Evolutionary conservation across 2,329 filamentous ascomycete species (phyloP), one percentile per base, ranked within the genome.

Genomic region (Rutstroemia sp.): DNA sequence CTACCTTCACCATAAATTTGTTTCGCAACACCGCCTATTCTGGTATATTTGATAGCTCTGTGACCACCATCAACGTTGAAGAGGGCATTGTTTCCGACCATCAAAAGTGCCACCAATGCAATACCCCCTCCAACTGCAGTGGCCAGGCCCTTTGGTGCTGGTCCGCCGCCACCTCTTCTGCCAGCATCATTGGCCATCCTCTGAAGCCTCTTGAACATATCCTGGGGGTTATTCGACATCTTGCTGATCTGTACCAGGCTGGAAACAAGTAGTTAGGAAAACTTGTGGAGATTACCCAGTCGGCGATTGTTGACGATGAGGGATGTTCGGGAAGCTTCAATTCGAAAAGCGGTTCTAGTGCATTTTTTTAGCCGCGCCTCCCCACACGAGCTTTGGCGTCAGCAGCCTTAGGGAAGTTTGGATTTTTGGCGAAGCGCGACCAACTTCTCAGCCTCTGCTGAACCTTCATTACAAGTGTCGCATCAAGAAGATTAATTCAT

Each of bases 41-140:
- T 87, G 67, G 87, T 91, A 78, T 99, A 99, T 75, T 99, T 99
- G 81, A 99, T 99, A 63, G 94, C 94, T 71, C 94, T 87, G 75
- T 97, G 94, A 76, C 94, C 94, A 86, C 94, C 94, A 70, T 99
- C 94, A 67, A 99, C 94, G 76, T 87, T 87, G 77, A 87, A 87
- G 5, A 87, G 76, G 46, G 83, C 79, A 70, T 70, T 68, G 64
- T 84, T 81, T 62, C 78, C 75, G 51, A 82, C 63, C 61, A 80
- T 71, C 59, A 76, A 72, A 60, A 78, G 76, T 63, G 80, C 78
- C 62, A 76, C 77, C 25, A 84, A 72, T 38, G 83, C 63, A 40
- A 84, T 64, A 56, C 83, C 67, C 51, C 74, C 75, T 57, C 73
- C 79, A 61, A 79, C 70, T 62, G 80, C 81, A 59, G 78, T 77